Evolutionary conservation across 805 yeast species (phyloP), one percentile per base, ranked within the genome.

Genomic region (Lipomyces chichibuensis): DNA sequence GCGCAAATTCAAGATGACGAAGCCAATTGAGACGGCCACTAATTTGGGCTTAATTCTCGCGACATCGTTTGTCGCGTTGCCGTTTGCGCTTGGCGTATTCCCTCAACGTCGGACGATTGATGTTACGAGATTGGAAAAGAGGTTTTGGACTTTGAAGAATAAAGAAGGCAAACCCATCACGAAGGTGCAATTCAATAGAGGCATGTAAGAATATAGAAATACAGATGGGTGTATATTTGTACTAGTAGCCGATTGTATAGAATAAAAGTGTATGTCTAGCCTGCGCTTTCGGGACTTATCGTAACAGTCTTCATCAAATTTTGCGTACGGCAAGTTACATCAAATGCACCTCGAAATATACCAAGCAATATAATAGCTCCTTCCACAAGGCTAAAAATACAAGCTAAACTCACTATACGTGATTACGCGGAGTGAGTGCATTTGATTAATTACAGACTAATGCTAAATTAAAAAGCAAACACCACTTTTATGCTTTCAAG

Each of bases 81-180:
- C 99, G 32, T 91, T 95, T 80, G 98, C 98, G 0, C 82, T 95
- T 76, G 99, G 93, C 1, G 90, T 92, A 1, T 95, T 95, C 86
- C 99, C 99, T 13, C 98, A 93, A 78, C 86, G 89, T 77, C 87
- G 92, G 74, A 80, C 78, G 25, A 83, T 94, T 63, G 77, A 82
- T 29, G 89, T 88, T 7, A 69, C 78, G 23, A 80, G 82, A 55
- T 80, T 95, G 64, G 99, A 95, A 78, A 78, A 82, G 0, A 80
- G 86, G 65, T 86, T 94, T 77, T 83, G 81, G 20, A 83, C 81
- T 51, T 81, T 89, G 75, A 87, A 84, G 75, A 89, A 88, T 73
- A 80, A 80, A 60, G 76, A 86, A 14, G 97, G 96, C 8, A 78
- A 82, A 5, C 79, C 77, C 35, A 82, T 91, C 57, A 78, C 80